Conservation (phyloP, 2,329 filamentous ascomycete species). For the Aureobasidium sp. region DNA sequence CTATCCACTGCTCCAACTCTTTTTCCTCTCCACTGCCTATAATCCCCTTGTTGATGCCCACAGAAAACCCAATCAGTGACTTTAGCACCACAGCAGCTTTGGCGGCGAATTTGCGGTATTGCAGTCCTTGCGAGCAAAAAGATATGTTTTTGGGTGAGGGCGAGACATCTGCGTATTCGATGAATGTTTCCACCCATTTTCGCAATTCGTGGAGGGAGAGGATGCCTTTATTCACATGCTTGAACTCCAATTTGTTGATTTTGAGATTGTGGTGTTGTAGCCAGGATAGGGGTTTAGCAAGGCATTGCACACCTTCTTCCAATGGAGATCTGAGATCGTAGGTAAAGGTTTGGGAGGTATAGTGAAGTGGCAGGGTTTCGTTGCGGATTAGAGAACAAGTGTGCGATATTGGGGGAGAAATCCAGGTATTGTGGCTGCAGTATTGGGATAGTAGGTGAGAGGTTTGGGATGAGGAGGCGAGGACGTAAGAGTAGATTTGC, state of each 20-base stretch:
- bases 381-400: background rate
- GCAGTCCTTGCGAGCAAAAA: background rate
- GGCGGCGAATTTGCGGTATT: background rate
- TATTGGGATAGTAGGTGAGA: background rate
- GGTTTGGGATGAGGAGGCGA: background rate
- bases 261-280: background rate
- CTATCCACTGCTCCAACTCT: background rate
- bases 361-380: background rate
- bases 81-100: background rate
- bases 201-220: background rate
- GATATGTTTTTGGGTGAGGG: background rate
- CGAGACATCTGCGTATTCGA: background rate
- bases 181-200: background rate
- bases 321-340: background rate
- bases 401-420: background rate
- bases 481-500: slow-evolving; percentile 2
- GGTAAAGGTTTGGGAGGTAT: background rate
- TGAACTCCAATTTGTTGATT: background rate
- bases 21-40: slow-evolving; percentile 4
- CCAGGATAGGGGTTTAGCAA: background rate
- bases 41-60: background rate
- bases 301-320: background rate
- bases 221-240: background rate
- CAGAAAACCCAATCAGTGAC: background rate
- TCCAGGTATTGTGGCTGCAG: background rate